These are phyloP conservation scores for apple (Malus domestica) DNA, from an alignment of 306 rosid species.

Conservation along the genomic window ASM211411v1 NC_041796.1:8927501-8928000, in stretches of 20 bases:
- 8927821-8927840: not conserved
- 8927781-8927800: not conserved
- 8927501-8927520: too few relatives aligned
- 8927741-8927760: not conserved
- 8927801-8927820: not conserved
- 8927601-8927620: not conserved
- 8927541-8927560: not conserved
- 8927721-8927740: not conserved
- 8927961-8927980: not conserved
- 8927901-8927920: not conserved
- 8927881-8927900: not conserved
- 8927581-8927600: not conserved
- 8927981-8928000: not conserved
- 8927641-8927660: not conserved
- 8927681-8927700: not conserved
- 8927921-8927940: not conserved
- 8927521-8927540: too few relatives aligned
- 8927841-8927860: not conserved
- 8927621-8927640: not conserved
- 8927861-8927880: not conserved
- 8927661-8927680: not conserved
- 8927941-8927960: too few relatives aligned
- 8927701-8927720: not conserved
- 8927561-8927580: not conserved
- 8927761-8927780: too few relatives aligned